Evolutionary conservation across 2,329 filamentous ascomycete species (phyloP), one percentile per base, ranked within the genome.

Genomic region (Neonectria punicea): DNA sequence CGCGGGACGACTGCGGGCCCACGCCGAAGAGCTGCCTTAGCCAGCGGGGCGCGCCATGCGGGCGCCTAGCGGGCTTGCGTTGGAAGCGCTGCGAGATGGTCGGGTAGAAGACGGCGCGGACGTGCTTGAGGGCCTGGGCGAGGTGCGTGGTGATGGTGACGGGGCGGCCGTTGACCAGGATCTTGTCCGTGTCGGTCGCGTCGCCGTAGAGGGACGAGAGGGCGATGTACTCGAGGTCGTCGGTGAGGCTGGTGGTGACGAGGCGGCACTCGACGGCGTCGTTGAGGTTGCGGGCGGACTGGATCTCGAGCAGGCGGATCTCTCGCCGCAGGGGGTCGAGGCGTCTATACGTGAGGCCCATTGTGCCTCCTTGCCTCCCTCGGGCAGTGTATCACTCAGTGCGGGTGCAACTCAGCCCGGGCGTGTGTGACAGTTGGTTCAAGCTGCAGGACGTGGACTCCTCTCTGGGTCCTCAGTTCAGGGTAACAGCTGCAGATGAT

Each of bases 191-290:
- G 11, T 69, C 68, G 46, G 70, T 59, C 10, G 71, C 67, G 46
- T 76, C 76, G 36, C 74, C 77, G 36, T 74, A 70, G 6, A 78
- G 66, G 3, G 77, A 70, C 5, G 77, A 77, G 22, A 78, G 72
- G 61, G 71, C 76, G 65, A 76, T 72, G 49, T 73, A 76, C 43
- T 78, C 71, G 50, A 62, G 61, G 10, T 67, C 55, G 8, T 74
- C 65, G 50, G 61, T 72, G 41, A 79, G 72, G 3, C 67, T 66
- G 34, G 74, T 63, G 22, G 74, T 76, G 28, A 80, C 67, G 28
- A 80, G 68, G 14, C 78, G 78, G 57, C 76, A 79, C n/a, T 74
- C 71, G 44, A 79, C 63, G 9, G 70, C 68, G 25, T 78, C 77
- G 25, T 69, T 70, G 56, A 76, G 65, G 65, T 66, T 68, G 28